phyloP scores from a whole-genome alignment of 306 rosid genomes.

The Vachellia collinsii region DNA sequence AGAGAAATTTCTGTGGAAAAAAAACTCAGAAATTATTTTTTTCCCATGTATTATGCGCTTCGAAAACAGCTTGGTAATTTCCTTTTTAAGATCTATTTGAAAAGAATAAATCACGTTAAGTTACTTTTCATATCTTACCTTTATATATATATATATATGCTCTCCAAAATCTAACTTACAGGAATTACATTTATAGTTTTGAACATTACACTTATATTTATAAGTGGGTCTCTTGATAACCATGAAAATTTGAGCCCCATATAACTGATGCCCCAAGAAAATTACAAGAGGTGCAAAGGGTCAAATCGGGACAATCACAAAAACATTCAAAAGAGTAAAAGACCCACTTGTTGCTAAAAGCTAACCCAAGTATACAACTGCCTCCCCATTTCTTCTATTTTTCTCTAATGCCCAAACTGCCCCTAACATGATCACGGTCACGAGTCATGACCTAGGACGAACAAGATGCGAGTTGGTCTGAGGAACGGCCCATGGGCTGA shows the following conservation, averaged over 20 bases:
- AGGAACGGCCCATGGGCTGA: conserved; percentile 45
- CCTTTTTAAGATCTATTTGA: background rate
- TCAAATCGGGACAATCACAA: conserved; percentile 24
- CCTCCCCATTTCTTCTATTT: background rate
- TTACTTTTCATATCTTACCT: background rate
- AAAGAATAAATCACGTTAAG: too few relatives aligned
- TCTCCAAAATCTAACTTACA: background rate
- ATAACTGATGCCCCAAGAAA: conserved; percentile 7
- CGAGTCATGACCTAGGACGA: conserved; percentile 52
- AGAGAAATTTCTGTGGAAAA: too few relatives aligned
- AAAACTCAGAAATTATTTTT: too few relatives aligned
- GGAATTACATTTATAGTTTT: background rate
- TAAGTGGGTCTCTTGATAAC: background rate
- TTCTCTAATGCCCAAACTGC: background rate
- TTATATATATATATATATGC: background rate
- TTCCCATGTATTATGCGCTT: too few relatives aligned
- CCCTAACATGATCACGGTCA: conserved; percentile 30
- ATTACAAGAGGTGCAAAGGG: conserved; percentile 17
- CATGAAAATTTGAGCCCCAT: background rate
- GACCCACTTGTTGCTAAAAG: conserved; percentile 32
- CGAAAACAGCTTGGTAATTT: too few relatives aligned
- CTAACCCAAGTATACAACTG: background rate
- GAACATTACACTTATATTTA: too few relatives aligned
- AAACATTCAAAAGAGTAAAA: conserved; percentile 34
- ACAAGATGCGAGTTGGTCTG: conserved; percentile 26